Percentiles rank a stretch among this genome's conserved stretches.
Evolutionary conservation across 1,284 basidiomycete species (phyloP).

Genomic region (Microbotryomycetes sp.): DNA sequence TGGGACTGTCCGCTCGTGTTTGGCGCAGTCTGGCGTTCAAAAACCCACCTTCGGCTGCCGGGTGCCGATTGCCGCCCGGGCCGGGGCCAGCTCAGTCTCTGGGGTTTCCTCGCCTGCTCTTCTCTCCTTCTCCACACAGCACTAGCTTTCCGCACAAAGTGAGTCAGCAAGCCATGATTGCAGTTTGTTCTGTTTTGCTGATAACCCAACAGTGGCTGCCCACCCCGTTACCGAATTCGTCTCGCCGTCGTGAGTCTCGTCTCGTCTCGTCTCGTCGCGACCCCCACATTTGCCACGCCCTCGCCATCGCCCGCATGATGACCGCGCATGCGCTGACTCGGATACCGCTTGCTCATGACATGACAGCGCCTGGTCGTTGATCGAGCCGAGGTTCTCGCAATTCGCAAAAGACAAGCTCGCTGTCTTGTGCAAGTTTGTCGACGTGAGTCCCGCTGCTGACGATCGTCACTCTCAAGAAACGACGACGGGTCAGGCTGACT

Average conservation of each 20-base stretch:
- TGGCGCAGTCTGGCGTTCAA: no score
- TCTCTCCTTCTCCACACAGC: no score
- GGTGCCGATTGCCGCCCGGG: no score
- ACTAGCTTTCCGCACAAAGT: no score
- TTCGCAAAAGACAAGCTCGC: conserved; percentile 77
- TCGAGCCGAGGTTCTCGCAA: conserved; percentile 57
- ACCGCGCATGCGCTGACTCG: neutral
- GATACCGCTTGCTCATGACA: neutral
- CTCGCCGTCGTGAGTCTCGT: conserved; percentile 16
- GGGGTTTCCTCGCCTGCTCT: no score
- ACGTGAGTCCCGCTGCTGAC: conserved; percentile 49
- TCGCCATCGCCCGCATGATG: no score
- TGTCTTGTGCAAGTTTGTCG: conserved; percentile 75
- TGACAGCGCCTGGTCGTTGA: conserved; percentile 39
- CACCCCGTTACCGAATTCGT: conserved; percentile 26
- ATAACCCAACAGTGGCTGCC: conserved; percentile 7
- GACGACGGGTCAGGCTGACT: neutral
- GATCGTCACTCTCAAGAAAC: neutral
- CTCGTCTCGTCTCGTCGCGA: neutral
- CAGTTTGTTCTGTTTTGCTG: no score
- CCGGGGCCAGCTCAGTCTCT: no score
- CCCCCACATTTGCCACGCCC: neutral
- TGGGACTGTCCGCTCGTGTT: no score
- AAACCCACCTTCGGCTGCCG: no score
- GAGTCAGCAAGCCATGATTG: no score